These are phyloP conservation scores for Cladosporium velox DNA, from an alignment of 2,329 filamentous ascomycete species.

Conservation along the genomic window DNA sequence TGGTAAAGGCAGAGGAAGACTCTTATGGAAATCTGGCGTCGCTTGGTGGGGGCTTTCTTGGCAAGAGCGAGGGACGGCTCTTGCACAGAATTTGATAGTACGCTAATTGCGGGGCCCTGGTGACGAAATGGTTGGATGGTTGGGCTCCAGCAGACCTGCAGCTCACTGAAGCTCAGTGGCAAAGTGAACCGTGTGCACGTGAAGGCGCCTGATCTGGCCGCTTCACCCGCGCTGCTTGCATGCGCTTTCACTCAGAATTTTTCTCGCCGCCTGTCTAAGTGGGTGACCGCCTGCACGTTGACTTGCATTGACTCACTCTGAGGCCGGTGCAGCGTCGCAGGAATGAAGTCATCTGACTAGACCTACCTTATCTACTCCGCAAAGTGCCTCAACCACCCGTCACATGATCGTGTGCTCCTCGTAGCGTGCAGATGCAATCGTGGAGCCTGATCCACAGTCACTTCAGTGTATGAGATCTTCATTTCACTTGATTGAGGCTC, in stretches of 20 bases:
- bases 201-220: conserved; percentile 11
- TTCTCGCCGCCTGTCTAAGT: conserved; percentile 13
- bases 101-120: conserved; percentile 15
- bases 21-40: conserved; percentile 19
- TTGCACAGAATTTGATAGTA: conserved; percentile 20
- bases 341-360: conserved; percentile 16
- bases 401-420: neutral
- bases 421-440: neutral
- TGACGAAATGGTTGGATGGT: conserved; percentile 12
- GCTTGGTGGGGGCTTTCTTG: neutral
- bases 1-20: conserved; percentile 23
- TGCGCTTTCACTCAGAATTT: conserved; percentile 14
- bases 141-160: conserved; percentile 13
- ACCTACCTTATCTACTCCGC: conserved; percentile 15
- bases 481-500: neutral
- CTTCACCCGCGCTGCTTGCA: conserved; percentile 8
- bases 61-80: conserved; percentile 22
- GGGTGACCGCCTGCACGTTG: conserved; percentile 4
- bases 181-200: conserved; percentile 18
- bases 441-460: neutral
- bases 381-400: conserved; percentile 15
- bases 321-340: conserved; percentile 7
- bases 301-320: conserved; percentile 9
- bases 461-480: neutral
- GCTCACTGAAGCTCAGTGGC: conserved; percentile 9